Conservation (phyloP, 768 basidiomycete species). For the Suillus lakei region DNA sequence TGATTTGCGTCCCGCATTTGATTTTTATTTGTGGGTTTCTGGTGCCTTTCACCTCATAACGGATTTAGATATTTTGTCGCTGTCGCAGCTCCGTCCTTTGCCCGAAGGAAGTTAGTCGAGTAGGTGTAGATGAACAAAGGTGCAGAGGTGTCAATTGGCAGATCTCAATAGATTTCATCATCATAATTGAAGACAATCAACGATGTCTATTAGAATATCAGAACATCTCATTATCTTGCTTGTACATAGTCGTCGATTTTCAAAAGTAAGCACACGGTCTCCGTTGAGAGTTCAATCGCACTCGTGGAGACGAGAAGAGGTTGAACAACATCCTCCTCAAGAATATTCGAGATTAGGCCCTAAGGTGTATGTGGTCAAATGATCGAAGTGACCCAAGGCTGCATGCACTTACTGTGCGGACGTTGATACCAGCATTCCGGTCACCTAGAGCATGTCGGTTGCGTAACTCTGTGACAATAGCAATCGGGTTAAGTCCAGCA, state of each 20-base stretch:
- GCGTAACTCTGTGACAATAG: conserved; percentile 96
- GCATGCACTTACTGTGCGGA: conserved; percentile 76
- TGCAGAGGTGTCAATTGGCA: neutral
- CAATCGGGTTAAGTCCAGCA: conserved; percentile 96
- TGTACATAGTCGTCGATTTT: conserved; percentile 97
- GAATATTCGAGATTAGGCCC: conserved; percentile 96
- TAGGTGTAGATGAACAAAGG: neutral
- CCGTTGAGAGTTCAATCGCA: conserved; percentile 92
- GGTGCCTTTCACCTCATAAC: neutral
- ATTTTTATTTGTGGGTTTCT: neutral
- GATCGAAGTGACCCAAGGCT: neutral
- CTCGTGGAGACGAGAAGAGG: conserved; percentile 94
- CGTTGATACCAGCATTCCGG: conserved; percentile 94
- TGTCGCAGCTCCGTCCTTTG: neutral
- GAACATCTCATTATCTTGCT: conserved; percentile 51
- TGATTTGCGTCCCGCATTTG: neutral
- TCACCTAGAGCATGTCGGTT: conserved; percentile 97
- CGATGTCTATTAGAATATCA: neutral
- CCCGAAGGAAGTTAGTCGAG: neutral
- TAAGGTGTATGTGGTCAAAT: conserved; percentile 31
- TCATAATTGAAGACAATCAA: neutral
- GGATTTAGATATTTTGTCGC: neutral
- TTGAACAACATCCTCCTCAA: conserved; percentile 97
- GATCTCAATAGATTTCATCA: neutral
- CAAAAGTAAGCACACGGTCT: conserved; percentile 94